Evolutionary conservation across 2,329 filamentous ascomycete genomes (phyloP).

Genomic region (Aspergillus aculeatinus): DNA sequence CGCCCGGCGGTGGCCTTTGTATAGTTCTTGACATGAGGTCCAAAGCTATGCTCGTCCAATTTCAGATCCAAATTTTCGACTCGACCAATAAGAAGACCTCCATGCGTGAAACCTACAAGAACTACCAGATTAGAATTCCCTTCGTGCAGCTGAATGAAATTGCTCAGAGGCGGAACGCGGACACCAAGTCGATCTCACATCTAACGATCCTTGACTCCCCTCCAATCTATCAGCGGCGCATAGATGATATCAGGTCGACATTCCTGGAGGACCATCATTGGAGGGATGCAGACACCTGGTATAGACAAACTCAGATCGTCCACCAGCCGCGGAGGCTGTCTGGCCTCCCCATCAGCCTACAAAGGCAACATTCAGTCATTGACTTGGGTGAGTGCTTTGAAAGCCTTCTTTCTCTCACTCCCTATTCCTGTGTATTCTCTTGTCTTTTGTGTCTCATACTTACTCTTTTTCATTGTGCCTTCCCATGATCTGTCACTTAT

Average conservation of each 20-base stretch:
- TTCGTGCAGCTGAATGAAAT: slow-evolving; percentile 45
- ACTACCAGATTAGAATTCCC: slow-evolving; percentile 47
- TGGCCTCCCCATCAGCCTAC: slow-evolving; percentile 45
- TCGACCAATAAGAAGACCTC: slow-evolving; percentile 2
- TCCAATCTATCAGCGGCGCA: slow-evolving; percentile 47
- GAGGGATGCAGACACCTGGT: slow-evolving; percentile 60
- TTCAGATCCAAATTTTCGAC: slow-evolving; percentile 37
- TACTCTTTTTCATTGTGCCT: not conserved
- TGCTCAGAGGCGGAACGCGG: slow-evolving; percentile 32
- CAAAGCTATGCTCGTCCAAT: slow-evolving; percentile 48
- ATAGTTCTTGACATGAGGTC: slow-evolving; percentile 46
- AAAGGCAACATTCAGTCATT: slow-evolving; percentile 53
- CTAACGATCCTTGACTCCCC: slow-evolving; percentile 44
- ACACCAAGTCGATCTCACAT: slow-evolving; percentile 28
- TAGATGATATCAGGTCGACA: slow-evolving; percentile 35
- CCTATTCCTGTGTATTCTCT: too few relatives aligned
- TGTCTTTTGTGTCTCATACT: too few relatives aligned
- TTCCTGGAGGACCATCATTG: slow-evolving; percentile 50
- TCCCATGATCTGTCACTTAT: not conserved
- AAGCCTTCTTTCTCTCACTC: not conserved
- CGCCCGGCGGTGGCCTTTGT: slow-evolving; percentile 23
- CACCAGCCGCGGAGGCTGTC: slow-evolving; percentile 40
- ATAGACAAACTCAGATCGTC: slow-evolving; percentile 64
- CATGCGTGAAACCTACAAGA: slow-evolving; percentile 12
- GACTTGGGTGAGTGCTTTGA: slow-evolving; percentile 53